phyloP scores from a whole-genome alignment of 1,284 basidiomycete species.

The Naganishia albida region DNA sequence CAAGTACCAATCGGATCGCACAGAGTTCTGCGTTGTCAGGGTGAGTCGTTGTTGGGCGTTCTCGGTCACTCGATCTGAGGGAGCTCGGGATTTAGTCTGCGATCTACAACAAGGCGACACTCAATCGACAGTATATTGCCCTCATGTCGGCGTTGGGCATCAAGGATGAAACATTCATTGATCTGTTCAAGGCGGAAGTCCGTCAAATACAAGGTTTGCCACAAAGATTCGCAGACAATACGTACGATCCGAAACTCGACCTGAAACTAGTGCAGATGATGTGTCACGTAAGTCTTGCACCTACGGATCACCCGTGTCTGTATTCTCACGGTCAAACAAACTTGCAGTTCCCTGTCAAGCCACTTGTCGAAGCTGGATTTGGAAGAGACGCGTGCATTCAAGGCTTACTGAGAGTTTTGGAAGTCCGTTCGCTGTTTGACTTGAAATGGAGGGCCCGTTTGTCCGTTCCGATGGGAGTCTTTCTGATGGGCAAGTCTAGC shows the following conservation, averaged over 20 bases:
- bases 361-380: constrained; percentile 47
- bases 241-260: not conserved
- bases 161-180: constrained; percentile 42
- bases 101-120: constrained; percentile 49
- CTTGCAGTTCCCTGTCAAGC: constrained; percentile 45
- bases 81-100: constrained; percentile 42
- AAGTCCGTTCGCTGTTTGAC: constrained; percentile 48
- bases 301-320: not conserved
- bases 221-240: constrained; percentile 36
- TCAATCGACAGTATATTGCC: constrained; percentile 54
- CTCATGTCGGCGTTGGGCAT: constrained; percentile 52
- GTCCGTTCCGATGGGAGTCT: constrained; percentile 46
- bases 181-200: constrained; percentile 46
- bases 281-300: constrained; percentile 6
- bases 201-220: constrained; percentile 42
- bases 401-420: constrained; percentile 48
- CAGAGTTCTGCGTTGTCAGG: constrained; percentile 46
- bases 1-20: constrained; percentile 48
- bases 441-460: constrained; percentile 53
- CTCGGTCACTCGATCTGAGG: not conserved
- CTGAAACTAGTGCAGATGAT: constrained; percentile 39
- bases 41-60: constrained; percentile 35
- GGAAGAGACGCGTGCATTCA: constrained; percentile 46
- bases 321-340: not conserved
- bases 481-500: constrained; percentile 45